phyloP scores from a whole-genome alignment of 371 early-diverging fungal genomes.

The Fennellomyces sp. region DNA sequence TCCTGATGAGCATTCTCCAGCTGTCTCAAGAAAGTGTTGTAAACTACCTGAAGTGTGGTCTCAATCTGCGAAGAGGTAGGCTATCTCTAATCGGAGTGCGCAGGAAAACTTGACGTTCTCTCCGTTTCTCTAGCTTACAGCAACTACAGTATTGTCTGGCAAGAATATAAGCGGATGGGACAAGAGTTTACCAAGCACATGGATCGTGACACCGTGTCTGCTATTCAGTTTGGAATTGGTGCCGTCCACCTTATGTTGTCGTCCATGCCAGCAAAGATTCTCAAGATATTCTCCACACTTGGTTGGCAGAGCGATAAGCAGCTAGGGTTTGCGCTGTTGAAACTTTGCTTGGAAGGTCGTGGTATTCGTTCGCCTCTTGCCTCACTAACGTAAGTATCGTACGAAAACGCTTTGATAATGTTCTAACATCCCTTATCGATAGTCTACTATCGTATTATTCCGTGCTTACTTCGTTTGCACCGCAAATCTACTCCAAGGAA shows the following conservation, averaged over 20 bases:
- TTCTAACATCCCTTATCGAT: no score
- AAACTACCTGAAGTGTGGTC: slow-evolving; percentile 60
- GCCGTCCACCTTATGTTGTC: slow-evolving; percentile 63
- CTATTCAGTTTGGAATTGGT: slow-evolving; percentile 60
- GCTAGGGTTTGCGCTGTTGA: slow-evolving; percentile 59
- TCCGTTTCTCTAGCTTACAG: slow-evolving; percentile 32
- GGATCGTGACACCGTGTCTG: slow-evolving; percentile 52
- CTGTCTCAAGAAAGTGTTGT: slow-evolving; percentile 62
- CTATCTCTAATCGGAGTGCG: no score
- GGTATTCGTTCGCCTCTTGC: slow-evolving; percentile 65
- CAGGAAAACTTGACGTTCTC: background rate
- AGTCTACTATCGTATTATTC: slow-evolving; percentile 53
- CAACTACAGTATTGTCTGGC: slow-evolving; percentile 52
- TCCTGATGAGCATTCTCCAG: slow-evolving; percentile 57
- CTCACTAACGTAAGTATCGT: slow-evolving; percentile 50
- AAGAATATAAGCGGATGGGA: slow-evolving; percentile 55
- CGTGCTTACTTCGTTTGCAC: slow-evolving; percentile 53
- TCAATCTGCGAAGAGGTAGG: slow-evolving; percentile 65
- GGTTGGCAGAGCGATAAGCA: slow-evolving; percentile 64
- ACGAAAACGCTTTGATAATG: no score
- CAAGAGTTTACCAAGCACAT: slow-evolving; percentile 47
- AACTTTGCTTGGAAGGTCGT: slow-evolving; percentile 53
- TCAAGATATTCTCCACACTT: slow-evolving; percentile 52
- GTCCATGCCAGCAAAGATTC: slow-evolving; percentile 59
- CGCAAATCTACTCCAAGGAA: slow-evolving; percentile 42